Base-by-base conservation (phyloP, 78 protist species). In the Dictyostelium brefeldianum region DNA sequence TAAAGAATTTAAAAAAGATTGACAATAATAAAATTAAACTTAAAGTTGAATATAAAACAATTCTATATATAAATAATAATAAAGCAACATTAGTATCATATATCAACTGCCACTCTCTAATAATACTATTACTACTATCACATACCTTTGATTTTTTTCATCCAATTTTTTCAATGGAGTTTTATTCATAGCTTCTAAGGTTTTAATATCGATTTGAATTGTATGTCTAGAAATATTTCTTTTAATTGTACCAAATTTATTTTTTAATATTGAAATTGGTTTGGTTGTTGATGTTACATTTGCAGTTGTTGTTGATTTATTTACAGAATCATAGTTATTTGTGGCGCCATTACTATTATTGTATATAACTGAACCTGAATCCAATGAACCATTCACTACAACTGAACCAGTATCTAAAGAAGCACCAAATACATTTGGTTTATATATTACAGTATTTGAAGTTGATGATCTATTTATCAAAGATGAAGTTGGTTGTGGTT, bases 1-100 rank as follows among this genome's bases (percentile, higher is more conserved):
- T 67, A 67, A 67, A 67, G 75, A 67, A 67, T 67, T 67, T 67
- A 67, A 67, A 67, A 67, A 67, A 31, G 75, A 67, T 36, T 67
- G 75, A 25, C 7, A 67, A 31, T 43, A 67, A 31, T 31, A 67
- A 67, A 31, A 67, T 67, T 31, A 67, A 67, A 67, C 75, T 43
- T 29, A 67, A 41, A 27, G 75, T 67, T 67, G 75, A 67, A 31
- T 67, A 67, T 31, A 67, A 31, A 67, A 67, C 75, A 9, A 67
- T 67, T 67, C 75, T 67, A 3, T 5, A 67, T 3, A 12, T 11
- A 5, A 12, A 29, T 14, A 67, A 5, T 14, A 67, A 67, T 27
- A 64, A 64, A 64, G n/a, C 9, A 64, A 64, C 2, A 36, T 36
- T 36, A 36, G 2, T 36, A 36, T 36, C 43, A 36, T 36, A 36